phyloP scores from a whole-genome alignment of 2,329 filamentous ascomycete species.

The Aureobasidium sp. region DNA sequence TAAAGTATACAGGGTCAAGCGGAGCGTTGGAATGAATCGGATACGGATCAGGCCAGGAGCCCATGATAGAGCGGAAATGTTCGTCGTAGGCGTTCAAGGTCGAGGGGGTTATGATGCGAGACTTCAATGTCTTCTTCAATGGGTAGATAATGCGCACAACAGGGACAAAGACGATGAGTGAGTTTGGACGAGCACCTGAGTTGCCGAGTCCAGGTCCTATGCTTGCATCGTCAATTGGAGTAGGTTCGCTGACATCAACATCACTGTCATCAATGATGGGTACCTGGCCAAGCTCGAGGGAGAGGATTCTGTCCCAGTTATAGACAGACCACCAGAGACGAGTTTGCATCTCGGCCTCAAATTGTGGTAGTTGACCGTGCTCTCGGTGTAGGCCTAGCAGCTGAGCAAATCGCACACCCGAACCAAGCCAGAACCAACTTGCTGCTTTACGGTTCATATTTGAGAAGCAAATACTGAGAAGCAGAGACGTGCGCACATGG shows the following conservation, averaged over 20 bases:
- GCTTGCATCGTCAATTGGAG: conserved; percentile 72
- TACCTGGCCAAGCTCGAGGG: conserved; percentile 73
- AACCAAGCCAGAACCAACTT: conserved; percentile 79
- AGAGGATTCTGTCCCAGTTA: conserved; percentile 71
- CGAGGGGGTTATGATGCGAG: conserved; percentile 57
- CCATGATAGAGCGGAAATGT: conserved; percentile 69
- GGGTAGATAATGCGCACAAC: conserved; percentile 71
- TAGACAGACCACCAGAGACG: conserved; percentile 94
- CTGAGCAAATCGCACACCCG: conserved; percentile 71
- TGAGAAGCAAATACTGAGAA: conserved; percentile 71
- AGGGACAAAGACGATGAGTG: conserved; percentile 71
- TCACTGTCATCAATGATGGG: conserved; percentile 80
- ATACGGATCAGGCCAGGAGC: conserved; percentile 67
- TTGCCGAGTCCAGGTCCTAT: conserved; percentile 47
- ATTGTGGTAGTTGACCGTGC: conserved; percentile 60
- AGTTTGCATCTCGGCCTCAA: conserved; percentile 80
- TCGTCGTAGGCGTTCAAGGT: conserved; percentile 72
- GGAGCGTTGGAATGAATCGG: conserved; percentile 58
- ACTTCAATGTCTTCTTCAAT: conserved; percentile 62
- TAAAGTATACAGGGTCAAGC: conserved; percentile 66
- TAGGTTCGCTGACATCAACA: conserved; percentile 76
- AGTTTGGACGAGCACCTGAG: conserved; percentile 52
- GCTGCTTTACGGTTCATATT: conserved; percentile 83
- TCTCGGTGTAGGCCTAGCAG: conserved; percentile 76
- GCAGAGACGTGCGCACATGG: conserved; percentile 62